Evolutionary conservation across 148 eudicot species (phyloP).

Genomic region (Silene latifolia): DNA sequence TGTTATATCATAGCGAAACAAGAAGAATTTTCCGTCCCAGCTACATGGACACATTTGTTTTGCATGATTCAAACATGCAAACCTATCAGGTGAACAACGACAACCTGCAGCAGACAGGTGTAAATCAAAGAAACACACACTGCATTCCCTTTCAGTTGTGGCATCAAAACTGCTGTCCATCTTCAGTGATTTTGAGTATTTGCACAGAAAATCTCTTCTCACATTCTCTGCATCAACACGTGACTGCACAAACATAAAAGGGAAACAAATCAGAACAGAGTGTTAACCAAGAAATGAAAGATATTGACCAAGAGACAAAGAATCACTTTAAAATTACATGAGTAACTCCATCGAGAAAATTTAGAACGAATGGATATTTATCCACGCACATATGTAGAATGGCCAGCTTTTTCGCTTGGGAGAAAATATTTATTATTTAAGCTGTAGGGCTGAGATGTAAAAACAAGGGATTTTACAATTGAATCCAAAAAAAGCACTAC

Average conservation of each 20-base stretch:
- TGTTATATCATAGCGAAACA: slow-evolving; percentile 67
- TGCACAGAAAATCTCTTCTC: slow-evolving; percentile 85
- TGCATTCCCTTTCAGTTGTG: slow-evolving; percentile 85
- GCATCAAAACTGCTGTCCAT: slow-evolving; percentile 90
- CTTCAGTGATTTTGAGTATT: slow-evolving; percentile 55
- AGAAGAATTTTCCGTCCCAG: slow-evolving; percentile 73
- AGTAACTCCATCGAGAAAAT: slow-evolving; percentile 3
- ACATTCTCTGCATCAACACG: slow-evolving; percentile 78
- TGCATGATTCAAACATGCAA: slow-evolving; percentile 87
- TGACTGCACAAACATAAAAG: slow-evolving; percentile 36
- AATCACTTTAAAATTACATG: not conserved
- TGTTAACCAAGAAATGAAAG: not conserved
- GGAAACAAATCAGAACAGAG: slow-evolving; percentile 2
- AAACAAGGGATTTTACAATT: not conserved
- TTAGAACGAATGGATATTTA: not conserved
- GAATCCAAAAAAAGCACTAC: not conserved
- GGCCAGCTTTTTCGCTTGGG: not conserved
- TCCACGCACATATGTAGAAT: not conserved
- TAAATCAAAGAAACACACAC: slow-evolving; percentile 82
- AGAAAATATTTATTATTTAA: too few relatives aligned
- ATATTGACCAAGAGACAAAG: not conserved
- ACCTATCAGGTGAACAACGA: slow-evolving; percentile 81
- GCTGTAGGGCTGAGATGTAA: not conserved
- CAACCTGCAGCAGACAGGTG: slow-evolving; percentile 95
- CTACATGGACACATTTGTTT: slow-evolving; percentile 85